phyloP scores from a whole-genome alignment of 1,139 yeast genomes.

The Nematodospora anomalae region DNA sequence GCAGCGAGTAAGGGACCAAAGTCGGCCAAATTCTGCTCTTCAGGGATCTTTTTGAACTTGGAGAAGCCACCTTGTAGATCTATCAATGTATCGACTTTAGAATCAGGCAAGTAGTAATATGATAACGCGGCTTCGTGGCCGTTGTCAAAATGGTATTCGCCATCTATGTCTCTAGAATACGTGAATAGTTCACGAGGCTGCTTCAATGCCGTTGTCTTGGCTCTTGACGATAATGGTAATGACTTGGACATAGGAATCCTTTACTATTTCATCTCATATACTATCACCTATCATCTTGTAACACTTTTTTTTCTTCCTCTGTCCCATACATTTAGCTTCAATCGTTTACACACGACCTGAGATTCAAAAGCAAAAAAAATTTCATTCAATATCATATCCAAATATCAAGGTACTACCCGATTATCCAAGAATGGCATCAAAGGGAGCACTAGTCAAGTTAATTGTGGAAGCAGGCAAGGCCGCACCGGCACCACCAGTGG shows the following conservation, averaged over 20 bases:
- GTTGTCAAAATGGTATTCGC: conserved; percentile 44
- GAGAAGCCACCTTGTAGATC: conserved; percentile 67
- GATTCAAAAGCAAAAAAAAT: too few relatives aligned
- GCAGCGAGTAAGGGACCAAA: conserved; percentile 60
- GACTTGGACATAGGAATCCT: conserved; percentile 36
- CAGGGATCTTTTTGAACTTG: conserved; percentile 58
- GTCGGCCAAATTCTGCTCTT: conserved; percentile 51
- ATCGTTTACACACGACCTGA: too few relatives aligned
- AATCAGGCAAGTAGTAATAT: conserved; percentile 79
- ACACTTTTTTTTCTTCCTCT: not conserved
- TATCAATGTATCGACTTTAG: conserved; percentile 47
- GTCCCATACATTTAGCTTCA: too few relatives aligned
- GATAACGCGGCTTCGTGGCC: conserved; percentile 44
- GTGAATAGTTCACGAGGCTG: conserved; percentile 74
- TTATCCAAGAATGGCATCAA: conserved; percentile 42
- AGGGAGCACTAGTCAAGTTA: conserved; percentile 70
- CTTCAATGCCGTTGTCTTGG: conserved; percentile 55
- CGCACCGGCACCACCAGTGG: conserved; percentile 98
- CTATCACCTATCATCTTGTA: too few relatives aligned
- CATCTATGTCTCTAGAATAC: conserved; percentile 57
- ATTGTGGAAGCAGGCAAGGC: conserved; percentile 99
- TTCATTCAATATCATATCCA: not conserved
- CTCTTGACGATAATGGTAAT: conserved; percentile 48
- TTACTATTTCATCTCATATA: not conserved
- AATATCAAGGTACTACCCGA: not conserved